A percentile compares a stretch with the other conserved stretches of the same genome.
These are phyloP conservation scores for Ilex paraguariensis DNA, from an alignment of 305 asterid species.

Conservation along the genomic window DNA sequence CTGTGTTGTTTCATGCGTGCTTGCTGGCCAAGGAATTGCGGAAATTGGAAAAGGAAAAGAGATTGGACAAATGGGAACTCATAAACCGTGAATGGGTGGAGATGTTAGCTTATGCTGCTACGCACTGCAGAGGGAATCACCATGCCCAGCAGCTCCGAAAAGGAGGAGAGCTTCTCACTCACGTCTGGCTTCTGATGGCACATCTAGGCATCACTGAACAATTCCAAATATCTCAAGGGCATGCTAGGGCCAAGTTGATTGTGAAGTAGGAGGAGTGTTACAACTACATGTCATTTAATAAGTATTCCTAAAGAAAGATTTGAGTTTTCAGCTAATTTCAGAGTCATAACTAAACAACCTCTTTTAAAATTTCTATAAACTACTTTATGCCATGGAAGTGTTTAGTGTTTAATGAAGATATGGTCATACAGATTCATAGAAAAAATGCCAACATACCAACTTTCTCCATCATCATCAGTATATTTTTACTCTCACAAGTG, in stretches of 20 bases:
- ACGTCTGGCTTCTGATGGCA: conserved; percentile 61
- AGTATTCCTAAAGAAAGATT: too few relatives aligned
- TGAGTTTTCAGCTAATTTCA: too few relatives aligned
- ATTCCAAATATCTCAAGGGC: conserved; percentile 45
- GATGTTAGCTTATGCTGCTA: conserved; percentile 43
- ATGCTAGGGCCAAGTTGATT: conserved; percentile 41
- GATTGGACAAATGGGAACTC: conserved; percentile 36
- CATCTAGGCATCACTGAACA: conserved; percentile 54
- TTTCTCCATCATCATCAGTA: too few relatives aligned
- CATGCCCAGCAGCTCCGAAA: conserved; percentile 54
- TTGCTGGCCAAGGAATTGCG: conserved; percentile 29
- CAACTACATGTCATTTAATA: too few relatives aligned
- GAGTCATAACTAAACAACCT: too few relatives aligned
- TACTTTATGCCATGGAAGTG: too few relatives aligned
- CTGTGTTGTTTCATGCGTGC: conserved; percentile 47
- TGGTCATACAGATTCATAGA: too few relatives aligned
- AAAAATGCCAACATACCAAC: too few relatives aligned
- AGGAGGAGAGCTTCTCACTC: conserved; percentile 53
- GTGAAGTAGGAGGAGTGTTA: conserved; percentile 16
- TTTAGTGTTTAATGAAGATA: too few relatives aligned
- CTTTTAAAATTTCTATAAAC: too few relatives aligned
- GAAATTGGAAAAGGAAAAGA: background rate
- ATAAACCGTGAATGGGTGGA: conserved; percentile 39
- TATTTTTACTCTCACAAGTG: too few relatives aligned
- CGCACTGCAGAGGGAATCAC: conserved; percentile 38